Evolutionary conservation across 495 filamentous ascomycete genomes (phyloP).

Genomic region (Podospora bellae-mahoneyi): DNA sequence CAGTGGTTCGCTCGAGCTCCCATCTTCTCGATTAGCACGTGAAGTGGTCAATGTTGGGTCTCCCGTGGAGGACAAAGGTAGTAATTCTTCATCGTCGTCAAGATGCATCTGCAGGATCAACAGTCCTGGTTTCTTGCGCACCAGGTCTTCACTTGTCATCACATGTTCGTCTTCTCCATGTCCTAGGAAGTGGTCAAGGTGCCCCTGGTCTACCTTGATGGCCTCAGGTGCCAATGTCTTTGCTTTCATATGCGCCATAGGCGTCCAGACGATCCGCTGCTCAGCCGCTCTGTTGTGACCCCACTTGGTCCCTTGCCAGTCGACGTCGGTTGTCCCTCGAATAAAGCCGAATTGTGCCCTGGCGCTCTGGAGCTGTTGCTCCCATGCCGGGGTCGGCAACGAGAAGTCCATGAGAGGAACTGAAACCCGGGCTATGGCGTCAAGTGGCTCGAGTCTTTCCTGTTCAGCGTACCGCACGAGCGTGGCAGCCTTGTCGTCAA

Average conservation of each 20-base stretch:
- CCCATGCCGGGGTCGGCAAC: slow-evolving; percentile 55
- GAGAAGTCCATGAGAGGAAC: slow-evolving; percentile 62
- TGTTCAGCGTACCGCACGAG: slow-evolving; percentile 52
- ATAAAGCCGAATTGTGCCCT: slow-evolving; percentile 34
- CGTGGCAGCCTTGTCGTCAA: slow-evolving; percentile 46
- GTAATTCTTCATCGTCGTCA: slow-evolving; percentile 43
- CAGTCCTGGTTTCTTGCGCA: slow-evolving; percentile 53
- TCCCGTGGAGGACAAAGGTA: too few species aligned
- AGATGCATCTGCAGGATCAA: slow-evolving; percentile 49
- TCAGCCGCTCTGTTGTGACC: slow-evolving; percentile 41
- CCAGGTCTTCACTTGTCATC: slow-evolving; percentile 38
- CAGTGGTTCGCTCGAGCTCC: too few species aligned
- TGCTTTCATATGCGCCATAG: slow-evolving; percentile 38
- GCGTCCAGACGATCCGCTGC: slow-evolving; percentile 46
- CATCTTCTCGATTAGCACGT: too few species aligned
- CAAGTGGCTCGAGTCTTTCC: slow-evolving; percentile 58
- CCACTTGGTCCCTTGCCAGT: slow-evolving; percentile 39
- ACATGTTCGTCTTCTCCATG: slow-evolving; percentile 25
- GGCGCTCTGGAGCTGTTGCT: slow-evolving; percentile 25
- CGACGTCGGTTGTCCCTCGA: slow-evolving; percentile 20
- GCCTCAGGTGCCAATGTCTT: slow-evolving; percentile 29
- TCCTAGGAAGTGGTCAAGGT: slow-evolving; percentile 26
- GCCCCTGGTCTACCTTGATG: slow-evolving; percentile 31
- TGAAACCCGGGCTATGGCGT: slow-evolving; percentile 53
- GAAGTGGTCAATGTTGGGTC: too few species aligned